These are phyloP conservation scores for Ophiorrhiza pumila DNA, from an alignment of 257 asterid genomes.

Conservation along the genomic window DNA sequence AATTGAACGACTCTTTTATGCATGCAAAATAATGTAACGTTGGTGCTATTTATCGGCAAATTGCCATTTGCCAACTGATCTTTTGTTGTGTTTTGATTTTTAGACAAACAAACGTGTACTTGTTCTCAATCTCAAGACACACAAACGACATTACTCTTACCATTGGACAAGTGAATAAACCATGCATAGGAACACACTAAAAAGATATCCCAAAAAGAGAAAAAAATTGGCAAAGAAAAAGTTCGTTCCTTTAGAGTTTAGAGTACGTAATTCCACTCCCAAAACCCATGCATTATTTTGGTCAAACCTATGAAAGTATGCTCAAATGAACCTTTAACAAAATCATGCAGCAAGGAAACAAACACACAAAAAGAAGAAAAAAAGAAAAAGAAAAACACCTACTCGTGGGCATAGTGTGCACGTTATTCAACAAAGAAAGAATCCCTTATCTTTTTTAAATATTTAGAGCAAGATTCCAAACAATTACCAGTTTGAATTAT, in stretches of 20 bases:
- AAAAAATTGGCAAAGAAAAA: neutral
- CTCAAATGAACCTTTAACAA: neutral
- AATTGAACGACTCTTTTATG: neutral
- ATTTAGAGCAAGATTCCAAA: no score
- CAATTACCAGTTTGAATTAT: no score
- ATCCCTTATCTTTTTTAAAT: neutral
- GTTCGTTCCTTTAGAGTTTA: neutral
- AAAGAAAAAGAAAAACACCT: neutral
- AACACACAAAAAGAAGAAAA: neutral
- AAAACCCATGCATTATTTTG: neutral
- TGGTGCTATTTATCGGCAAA: neutral
- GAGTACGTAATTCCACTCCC: no score
- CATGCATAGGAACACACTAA: neutral
- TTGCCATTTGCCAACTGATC: neutral
- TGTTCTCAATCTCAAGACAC: neutral
- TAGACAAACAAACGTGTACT: neutral
- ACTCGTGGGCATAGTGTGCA: neutral
- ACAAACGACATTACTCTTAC: neutral
- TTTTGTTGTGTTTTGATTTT: neutral
- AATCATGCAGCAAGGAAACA: neutral
- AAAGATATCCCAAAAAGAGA: neutral
- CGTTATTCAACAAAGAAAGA: conserved; percentile 3
- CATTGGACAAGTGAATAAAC: neutral
- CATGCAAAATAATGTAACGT: neutral
- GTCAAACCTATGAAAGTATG: neutral